Percentiles rank a stretch among this genome's conserved stretches.
phyloP scores from a whole-genome alignment of 1,284 basidiomycete genomes.

The Xerocomus nothofagi region DNA sequence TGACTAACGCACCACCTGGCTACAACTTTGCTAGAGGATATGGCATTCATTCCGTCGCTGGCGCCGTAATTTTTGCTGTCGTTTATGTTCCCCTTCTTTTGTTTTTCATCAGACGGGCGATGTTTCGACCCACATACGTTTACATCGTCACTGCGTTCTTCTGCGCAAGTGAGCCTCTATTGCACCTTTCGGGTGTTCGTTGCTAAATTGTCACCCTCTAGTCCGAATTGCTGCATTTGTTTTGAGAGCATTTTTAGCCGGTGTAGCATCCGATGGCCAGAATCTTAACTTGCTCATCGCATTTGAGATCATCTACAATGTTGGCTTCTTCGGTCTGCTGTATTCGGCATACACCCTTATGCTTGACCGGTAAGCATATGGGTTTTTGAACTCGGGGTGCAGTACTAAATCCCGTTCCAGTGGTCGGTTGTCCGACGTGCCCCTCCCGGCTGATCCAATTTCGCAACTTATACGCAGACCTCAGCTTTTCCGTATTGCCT shows the following conservation, averaged over 20 bases:
- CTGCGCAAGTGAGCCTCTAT: conserved; percentile 42
- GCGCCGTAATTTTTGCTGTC: conserved; percentile 47
- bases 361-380: conserved; percentile 31
- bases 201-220: conserved; percentile 12
- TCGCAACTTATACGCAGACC: conserved; percentile 36
- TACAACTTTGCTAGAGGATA: conserved; percentile 40
- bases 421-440: conserved; percentile 25
- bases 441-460: conserved; percentile 23
- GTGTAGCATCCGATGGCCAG: conserved; percentile 22
- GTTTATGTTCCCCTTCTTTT: conserved; percentile 41
- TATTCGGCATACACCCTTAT: conserved; percentile 38
- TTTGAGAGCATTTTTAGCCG: conserved; percentile 34
- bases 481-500: conserved; percentile 34
- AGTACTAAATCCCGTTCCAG: conserved; percentile 10
- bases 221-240: conserved; percentile 35
- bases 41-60: conserved; percentile 46
- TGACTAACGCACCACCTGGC: conserved; percentile 19
- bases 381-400: neutral
- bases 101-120: conserved; percentile 39
- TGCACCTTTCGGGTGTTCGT: neutral
- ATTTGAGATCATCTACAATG: conserved; percentile 34
- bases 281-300: conserved; percentile 27
- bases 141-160: conserved; percentile 45
- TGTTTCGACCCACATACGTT: conserved; percentile 42
- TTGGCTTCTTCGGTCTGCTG: conserved; percentile 38